phyloP scores from a whole-genome alignment of 2,329 filamentous ascomycete species.

The Aspergillus bombycis region DNA sequence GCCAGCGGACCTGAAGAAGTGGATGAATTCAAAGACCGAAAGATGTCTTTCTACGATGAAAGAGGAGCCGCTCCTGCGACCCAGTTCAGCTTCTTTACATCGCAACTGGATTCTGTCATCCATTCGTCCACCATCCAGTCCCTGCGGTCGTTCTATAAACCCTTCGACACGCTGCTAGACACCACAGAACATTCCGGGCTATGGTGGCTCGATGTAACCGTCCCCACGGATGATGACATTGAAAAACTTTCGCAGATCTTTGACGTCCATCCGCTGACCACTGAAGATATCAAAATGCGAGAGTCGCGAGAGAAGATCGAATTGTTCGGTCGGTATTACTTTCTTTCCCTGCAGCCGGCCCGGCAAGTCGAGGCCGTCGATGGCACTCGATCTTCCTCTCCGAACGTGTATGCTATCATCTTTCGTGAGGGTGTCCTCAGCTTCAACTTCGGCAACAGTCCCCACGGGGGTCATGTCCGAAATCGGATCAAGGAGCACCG shows the following conservation, averaged over 20 bases:
- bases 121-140: conserved; percentile 82
- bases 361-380: conserved; percentile 73
- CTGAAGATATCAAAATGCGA: conserved; percentile 90
- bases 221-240: conserved; percentile 84
- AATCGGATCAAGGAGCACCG: conserved; percentile 85
- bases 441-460: conserved; percentile 83
- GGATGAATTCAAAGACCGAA: background rate
- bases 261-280: conserved; percentile 89
- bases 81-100: conserved; percentile 91
- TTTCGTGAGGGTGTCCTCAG: conserved; percentile 90
- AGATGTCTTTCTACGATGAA: background rate
- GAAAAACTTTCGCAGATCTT: conserved; percentile 86
- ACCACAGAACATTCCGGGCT: conserved; percentile 67
- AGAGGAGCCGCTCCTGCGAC: conserved; percentile 55
- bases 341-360: conserved; percentile 91
- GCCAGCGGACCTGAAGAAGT: background rate
- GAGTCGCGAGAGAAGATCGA: conserved; percentile 97
- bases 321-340: conserved; percentile 95
- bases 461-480: conserved; percentile 82
- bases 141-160: conserved; percentile 79
- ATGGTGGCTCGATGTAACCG: conserved; percentile 96
- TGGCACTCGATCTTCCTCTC: conserved; percentile 79
- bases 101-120: conserved; percentile 84
- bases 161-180: conserved; percentile 64
- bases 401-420: conserved; percentile 92